Evolutionary conservation across 2,329 filamentous ascomycete species (phyloP).

Genomic region (Colletotrichum endophyticum): DNA sequence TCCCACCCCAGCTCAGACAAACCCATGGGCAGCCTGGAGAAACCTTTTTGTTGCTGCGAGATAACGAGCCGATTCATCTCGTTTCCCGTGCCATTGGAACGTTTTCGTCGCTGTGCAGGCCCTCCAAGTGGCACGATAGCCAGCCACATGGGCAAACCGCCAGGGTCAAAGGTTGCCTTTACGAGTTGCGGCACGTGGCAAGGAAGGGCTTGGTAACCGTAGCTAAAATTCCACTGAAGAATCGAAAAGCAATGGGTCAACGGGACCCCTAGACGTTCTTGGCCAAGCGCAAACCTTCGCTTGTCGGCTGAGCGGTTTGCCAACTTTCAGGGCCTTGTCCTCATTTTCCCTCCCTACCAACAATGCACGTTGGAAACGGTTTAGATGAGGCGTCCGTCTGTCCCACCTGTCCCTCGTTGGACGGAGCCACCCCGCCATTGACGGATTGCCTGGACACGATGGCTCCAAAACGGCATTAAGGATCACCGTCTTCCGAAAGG

Average conservation of each 20-base stretch:
- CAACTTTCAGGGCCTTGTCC: neutral
- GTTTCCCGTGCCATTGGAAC: neutral
- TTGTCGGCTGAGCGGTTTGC: neutral
- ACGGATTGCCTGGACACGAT: neutral
- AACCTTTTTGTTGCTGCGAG: neutral
- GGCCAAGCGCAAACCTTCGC: neutral
- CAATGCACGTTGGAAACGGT: neutral
- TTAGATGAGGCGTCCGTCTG: neutral
- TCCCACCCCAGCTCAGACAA: neutral
- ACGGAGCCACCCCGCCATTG: neutral
- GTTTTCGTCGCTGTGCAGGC: neutral
- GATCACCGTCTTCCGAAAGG: neutral
- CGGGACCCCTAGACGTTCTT: neutral
- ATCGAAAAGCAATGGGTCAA: neutral
- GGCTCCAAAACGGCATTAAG: neutral
- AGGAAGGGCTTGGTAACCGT: slow-evolving; percentile 5
- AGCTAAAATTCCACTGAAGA: slow-evolving; percentile 6
- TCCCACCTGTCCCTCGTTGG: neutral
- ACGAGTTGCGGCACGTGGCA: slow-evolving; percentile 10
- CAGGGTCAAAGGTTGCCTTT: neutral
- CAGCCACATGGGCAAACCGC: neutral
- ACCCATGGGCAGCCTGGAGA: neutral
- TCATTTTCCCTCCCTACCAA: neutral
- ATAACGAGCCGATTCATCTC: neutral
- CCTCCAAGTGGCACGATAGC: neutral